These are phyloP conservation scores for Austroboletus novae-zelandiae DNA, from an alignment of 1,284 basidiomycete species.

Conservation along the genomic window DNA sequence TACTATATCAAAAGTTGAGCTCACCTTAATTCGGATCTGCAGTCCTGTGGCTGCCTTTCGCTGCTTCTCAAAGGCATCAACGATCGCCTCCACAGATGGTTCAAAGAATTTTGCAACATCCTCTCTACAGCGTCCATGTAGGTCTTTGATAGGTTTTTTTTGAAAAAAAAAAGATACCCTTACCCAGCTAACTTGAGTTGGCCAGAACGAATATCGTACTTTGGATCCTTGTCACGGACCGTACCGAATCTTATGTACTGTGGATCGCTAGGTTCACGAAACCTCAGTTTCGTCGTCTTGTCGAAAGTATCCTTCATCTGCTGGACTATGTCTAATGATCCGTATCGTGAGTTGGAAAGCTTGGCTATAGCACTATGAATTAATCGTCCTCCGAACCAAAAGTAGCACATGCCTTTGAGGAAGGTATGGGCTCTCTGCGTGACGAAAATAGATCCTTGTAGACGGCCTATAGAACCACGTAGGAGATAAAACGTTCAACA, in stretches of 20 bases:
- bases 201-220: conserved; percentile 42
- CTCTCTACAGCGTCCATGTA: conserved; percentile 22
- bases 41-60: conserved; percentile 11
- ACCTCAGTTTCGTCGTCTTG: conserved; percentile 46
- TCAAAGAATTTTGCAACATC: conserved; percentile 45
- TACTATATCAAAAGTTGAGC: not conserved
- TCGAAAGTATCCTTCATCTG: conserved; percentile 46
- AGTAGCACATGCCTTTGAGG: conserved; percentile 28
- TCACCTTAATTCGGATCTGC: conserved; percentile 33
- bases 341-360: conserved; percentile 31
- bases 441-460: conserved; percentile 41
- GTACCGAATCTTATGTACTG: conserved; percentile 49
- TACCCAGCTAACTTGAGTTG: conserved; percentile 45
- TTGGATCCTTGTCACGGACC: conserved; percentile 40
- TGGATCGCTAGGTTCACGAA: conserved; percentile 37
- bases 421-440: conserved; percentile 38
- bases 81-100: conserved; percentile 43
- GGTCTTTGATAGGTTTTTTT: not conserved
- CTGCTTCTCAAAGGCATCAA: conserved; percentile 39
- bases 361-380: conserved; percentile 27
- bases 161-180: conserved; percentile 2
- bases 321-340: conserved; percentile 33
- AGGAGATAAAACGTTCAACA: not conserved
- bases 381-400: not conserved
- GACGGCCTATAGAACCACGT: conserved; percentile 18